These are phyloP conservation scores for Fusarium lateritium DNA, from an alignment of 2,329 filamentous ascomycete species.

Conservation along the genomic window DNA sequence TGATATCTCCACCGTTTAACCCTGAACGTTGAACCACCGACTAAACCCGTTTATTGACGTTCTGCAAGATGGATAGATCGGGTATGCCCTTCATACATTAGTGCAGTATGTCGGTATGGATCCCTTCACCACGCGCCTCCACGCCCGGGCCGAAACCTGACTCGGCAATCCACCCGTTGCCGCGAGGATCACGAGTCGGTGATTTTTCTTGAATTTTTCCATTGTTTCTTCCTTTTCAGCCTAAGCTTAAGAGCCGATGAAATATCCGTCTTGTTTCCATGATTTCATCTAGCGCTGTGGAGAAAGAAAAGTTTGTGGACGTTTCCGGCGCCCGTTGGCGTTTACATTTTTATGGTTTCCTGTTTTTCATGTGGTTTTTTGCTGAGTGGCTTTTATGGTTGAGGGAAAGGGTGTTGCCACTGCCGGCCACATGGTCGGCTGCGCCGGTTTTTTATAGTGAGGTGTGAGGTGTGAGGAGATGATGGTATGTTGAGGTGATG, in stretches of 20 bases:
- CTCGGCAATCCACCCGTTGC: conserved; percentile 22
- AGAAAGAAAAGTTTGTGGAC: neutral
- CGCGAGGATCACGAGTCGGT: neutral
- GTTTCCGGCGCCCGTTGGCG: neutral
- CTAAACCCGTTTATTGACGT: conserved; percentile 21
- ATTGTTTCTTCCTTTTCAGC: neutral
- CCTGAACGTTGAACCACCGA: neutral
- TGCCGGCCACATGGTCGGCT: conserved; percentile 21
- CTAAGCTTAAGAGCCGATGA: neutral
- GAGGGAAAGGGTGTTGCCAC: neutral
- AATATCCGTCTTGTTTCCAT: neutral
- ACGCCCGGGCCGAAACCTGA: conserved; percentile 23
- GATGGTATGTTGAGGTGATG: too few species aligned
- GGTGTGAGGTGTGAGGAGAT: too few species aligned
- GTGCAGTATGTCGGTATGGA: conserved; percentile 20
- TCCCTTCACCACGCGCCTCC: conserved; percentile 8
- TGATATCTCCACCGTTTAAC: conserved; percentile 2
- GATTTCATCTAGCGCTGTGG: too few species aligned
- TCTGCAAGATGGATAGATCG: conserved; percentile 26
- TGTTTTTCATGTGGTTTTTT: too few species aligned
- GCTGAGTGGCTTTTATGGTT: neutral
- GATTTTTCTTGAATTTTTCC: conserved; percentile 14
- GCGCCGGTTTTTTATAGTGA: conserved; percentile 1
- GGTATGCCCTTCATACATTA: conserved; percentile 34
- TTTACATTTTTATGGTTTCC: neutral